Evolutionary conservation across 352 stramenopile species (phyloP).

Genomic region (Saprolegnia parasitica): DNA sequence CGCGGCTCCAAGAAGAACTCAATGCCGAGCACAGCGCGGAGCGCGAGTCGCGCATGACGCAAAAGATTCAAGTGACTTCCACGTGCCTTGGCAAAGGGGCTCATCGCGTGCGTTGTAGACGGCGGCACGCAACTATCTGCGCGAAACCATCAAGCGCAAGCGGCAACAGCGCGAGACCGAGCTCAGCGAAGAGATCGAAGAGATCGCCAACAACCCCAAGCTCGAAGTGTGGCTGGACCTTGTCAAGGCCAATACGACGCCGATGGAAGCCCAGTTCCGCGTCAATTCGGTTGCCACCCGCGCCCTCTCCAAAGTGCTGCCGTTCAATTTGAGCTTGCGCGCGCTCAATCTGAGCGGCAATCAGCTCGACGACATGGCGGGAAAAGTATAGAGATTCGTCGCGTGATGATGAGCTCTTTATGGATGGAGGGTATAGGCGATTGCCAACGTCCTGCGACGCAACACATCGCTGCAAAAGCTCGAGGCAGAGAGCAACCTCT

Average conservation of each 20-base stretch:
- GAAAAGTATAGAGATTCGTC: slow-evolving; percentile 39
- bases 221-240: slow-evolving; percentile 73
- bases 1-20: slow-evolving; percentile 74
- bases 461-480: slow-evolving; percentile 58
- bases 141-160: slow-evolving; percentile 68
- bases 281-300: slow-evolving; percentile 49
- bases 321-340: slow-evolving; percentile 59
- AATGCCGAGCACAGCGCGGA: slow-evolving; percentile 65
- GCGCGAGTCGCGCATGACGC: slow-evolving; percentile 52
- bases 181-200: slow-evolving; percentile 67
- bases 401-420: no score
- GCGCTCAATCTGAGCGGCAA: slow-evolving; percentile 67
- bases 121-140: slow-evolving; percentile 67
- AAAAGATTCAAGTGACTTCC: slow-evolving; percentile 47
- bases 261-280: slow-evolving; percentile 48
- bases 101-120: background rate
- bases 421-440: no score
- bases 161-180: slow-evolving; percentile 60
- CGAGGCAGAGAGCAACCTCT: slow-evolving; percentile 61
- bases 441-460: slow-evolving; percentile 53
- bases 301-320: slow-evolving; percentile 62
- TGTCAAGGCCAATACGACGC: slow-evolving; percentile 48
- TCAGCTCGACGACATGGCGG: slow-evolving; percentile 53
- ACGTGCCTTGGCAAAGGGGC: background rate
- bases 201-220: slow-evolving; percentile 56